These are phyloP conservation scores for Rubia yunnanensis DNA, from an alignment of 257 asterid genomes.

Conservation along the genomic window DNA sequence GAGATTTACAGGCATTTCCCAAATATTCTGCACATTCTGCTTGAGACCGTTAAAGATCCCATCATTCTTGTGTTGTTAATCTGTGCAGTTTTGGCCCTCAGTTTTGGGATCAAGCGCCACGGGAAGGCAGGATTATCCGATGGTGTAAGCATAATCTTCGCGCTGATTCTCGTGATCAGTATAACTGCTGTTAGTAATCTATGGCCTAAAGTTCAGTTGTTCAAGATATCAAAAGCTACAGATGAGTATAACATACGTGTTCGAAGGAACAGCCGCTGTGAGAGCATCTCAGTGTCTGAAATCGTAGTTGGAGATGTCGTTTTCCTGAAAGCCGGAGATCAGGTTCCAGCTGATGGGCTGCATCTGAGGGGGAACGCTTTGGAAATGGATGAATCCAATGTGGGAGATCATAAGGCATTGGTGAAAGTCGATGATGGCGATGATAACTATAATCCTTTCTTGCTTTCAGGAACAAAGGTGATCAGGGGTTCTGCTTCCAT, in stretches of 20 bases:
- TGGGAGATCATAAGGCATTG: conserved; percentile 32
- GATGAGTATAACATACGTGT: conserved; percentile 32
- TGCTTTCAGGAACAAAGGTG: conserved; percentile 48
- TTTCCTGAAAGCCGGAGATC: conserved; percentile 40
- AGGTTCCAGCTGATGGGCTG: conserved; percentile 60
- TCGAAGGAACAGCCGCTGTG: conserved; percentile 32
- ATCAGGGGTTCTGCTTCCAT: conserved; percentile 41
- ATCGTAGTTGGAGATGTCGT: conserved; percentile 48
- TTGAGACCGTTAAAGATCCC: conserved; percentile 40
- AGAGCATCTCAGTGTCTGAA: conserved; percentile 32
- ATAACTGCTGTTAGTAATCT: conserved; percentile 46
- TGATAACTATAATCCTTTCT: conserved; percentile 25
- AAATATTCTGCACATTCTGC: conserved; percentile 20
- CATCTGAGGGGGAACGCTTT: conserved; percentile 34
- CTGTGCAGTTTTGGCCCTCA: conserved; percentile 41
- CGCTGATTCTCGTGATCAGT: conserved; percentile 43
- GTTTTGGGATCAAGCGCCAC: conserved; percentile 37
- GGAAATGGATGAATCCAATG: conserved; percentile 42
- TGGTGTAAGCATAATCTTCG: conserved; percentile 49
- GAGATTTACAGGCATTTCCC: conserved; percentile 32
- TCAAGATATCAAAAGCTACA: conserved; percentile 38
- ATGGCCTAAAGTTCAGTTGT: conserved; percentile 43
- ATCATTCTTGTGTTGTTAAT: conserved; percentile 35
- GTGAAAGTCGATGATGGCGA: conserved; percentile 23
- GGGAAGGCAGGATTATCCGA: conserved; percentile 55